Evolutionary conservation across 495 filamentous ascomycete species (phyloP), one percentile per base, ranked within the genome.

Genomic region (Neurospora pannonica): DNA sequence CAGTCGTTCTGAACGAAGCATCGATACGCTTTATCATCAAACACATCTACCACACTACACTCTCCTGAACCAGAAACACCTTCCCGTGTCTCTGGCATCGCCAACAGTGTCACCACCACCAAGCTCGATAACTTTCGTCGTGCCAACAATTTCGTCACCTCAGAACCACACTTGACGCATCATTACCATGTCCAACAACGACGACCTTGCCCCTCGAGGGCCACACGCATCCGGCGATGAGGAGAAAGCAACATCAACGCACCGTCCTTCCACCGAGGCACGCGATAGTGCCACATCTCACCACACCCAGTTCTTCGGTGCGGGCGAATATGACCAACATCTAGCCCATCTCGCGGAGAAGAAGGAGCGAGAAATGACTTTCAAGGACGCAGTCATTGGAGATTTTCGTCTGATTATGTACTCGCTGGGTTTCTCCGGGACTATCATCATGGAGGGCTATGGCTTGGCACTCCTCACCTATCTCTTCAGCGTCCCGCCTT

Each of bases 401-500:
- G 78, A 80, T 71, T 46, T 38, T 28, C 71, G 78, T 28, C 46
- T 79, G 69, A 79, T 79, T 46, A 73, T 76, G 71, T 78, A 76
- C 73, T 77, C 80, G 38, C 71, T 81, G 38, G 74, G 74, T n/a
- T 79, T 81, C 71, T 81, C 80, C 17, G 74, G 76, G 5, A 77
- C 76, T 71, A 80, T 82, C 73, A 76, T 82, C 54, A 82, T 82
- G 80, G 80, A 82, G 71, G 80, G 80, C 4, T 82, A 79, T 71
- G 81, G 79, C 46, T 72, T 78, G 5, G 84, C 81, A 72, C 79
- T 88, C 70, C 80, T 88, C 75, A 81, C 80, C 48, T 81, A 80
- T 71, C 81, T 86, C 54, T 80, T 80, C 70, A 79, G 77, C 36
- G 82, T 81, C 38, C 72, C 75, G 0, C 73, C 77, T 72, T 92